Conservation (phyloP, 179 eudicot genomes). For the Beta corolliflora region DNA sequence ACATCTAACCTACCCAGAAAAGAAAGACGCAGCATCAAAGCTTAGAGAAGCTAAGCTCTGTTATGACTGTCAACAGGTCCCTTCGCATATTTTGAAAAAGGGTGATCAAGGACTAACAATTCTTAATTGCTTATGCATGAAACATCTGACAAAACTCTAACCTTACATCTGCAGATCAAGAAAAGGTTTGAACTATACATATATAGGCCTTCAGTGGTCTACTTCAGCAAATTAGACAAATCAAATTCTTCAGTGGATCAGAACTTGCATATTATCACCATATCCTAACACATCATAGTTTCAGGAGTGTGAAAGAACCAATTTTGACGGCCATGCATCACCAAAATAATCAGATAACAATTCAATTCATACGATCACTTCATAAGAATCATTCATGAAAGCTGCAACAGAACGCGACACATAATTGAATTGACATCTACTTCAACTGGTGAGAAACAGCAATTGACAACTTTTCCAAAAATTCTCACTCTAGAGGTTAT, state of each 20-base stretch:
- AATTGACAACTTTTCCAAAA: too few relatives aligned
- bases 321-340: too few relatives aligned
- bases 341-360: neutral
- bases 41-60: neutral
- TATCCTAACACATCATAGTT: neutral
- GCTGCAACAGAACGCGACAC: neutral
- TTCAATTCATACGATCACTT: neutral
- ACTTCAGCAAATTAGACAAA: too few relatives aligned
- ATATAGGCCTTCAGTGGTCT: too few relatives aligned
- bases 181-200: neutral
- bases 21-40: too few relatives aligned
- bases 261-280: neutral
- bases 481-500: too few relatives aligned
- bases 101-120: neutral
- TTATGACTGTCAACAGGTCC: neutral
- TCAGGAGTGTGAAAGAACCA: neutral
- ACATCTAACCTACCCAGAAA: too few relatives aligned
- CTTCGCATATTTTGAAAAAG: neutral
- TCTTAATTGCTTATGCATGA: neutral
- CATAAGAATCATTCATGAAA: neutral
- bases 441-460: neutral
- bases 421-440: neutral
- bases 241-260: neutral
- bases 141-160: neutral
- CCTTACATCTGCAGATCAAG: neutral